Conservation (phyloP, 441 rosid genomes). For the Metrosideros polymorpha region DNA sequence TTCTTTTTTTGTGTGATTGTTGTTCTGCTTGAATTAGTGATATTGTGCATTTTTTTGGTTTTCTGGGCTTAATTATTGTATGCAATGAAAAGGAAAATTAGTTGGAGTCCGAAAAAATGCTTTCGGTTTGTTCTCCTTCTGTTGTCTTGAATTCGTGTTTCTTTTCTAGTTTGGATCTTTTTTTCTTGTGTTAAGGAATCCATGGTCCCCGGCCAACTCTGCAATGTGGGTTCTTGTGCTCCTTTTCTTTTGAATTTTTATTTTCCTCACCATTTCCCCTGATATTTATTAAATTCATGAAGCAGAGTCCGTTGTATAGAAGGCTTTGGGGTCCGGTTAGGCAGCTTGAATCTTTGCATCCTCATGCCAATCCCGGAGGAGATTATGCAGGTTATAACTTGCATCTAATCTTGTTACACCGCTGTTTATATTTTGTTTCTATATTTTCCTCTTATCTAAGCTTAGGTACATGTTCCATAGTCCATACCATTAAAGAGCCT, state of each 20-base stretch:
- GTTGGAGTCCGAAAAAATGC: background rate
- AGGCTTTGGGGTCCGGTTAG: constrained; percentile 88
- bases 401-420: background rate
- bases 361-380: constrained; percentile 81
- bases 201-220: background rate
- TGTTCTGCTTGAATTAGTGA: background rate
- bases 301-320: constrained; percentile 64
- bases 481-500: background rate
- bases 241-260: background rate
- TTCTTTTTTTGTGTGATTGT: background rate
- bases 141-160: background rate
- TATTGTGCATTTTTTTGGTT: background rate
- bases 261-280: background rate
- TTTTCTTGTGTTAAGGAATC: background rate
- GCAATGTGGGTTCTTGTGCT: background rate
- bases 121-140: background rate
- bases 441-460: background rate
- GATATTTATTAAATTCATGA: constrained; percentile 8
- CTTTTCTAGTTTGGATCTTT: background rate
- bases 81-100: background rate
- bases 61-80: background rate
- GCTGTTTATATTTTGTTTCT: background rate
- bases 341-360: constrained; percentile 64
- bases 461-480: background rate
- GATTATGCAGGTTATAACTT: constrained; percentile 53